These are phyloP conservation scores for Tetraselmis chui DNA, from an alignment of 139 green algal genomes.

Conservation along the genomic window DNA sequence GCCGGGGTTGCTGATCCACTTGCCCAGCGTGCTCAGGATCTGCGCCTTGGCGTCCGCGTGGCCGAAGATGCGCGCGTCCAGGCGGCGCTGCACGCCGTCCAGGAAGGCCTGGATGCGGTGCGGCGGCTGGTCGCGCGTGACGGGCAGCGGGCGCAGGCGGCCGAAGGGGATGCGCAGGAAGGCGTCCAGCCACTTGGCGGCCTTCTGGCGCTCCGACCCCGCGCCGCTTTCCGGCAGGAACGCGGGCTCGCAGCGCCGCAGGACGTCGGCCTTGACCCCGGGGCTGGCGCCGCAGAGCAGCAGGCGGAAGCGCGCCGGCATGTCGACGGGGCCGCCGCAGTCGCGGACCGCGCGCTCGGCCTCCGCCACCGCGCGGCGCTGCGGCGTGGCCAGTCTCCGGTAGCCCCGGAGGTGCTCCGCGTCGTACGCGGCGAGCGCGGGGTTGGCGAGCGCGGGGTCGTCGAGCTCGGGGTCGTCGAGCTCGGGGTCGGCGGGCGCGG, in stretches of 20 bases:
- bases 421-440: not conserved
- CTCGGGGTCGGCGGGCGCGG: no score
- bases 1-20: slow-evolving; percentile 9
- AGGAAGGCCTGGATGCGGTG: not conserved
- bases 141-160: not conserved
- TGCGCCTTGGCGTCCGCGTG: slow-evolving; percentile 9
- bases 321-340: not conserved
- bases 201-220: not conserved
- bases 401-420: not conserved
- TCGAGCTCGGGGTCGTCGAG: no score
- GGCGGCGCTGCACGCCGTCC: no score
- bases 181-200: not conserved
- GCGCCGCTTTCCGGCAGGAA: not conserved
- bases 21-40: not conserved
- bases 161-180: not conserved
- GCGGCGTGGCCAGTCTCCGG: not conserved
- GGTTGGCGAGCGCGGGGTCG: no score
- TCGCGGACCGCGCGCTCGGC: not conserved
- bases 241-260: not conserved
- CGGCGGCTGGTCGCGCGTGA: not conserved
- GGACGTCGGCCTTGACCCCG: not conserved
- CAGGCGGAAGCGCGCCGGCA: not conserved
- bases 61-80: not conserved
- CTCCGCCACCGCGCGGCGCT: not conserved
- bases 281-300: not conserved